Conservation (phyloP, 2,329 filamentous ascomycete genomes). For the Fusarium nisikadoi region DNA sequence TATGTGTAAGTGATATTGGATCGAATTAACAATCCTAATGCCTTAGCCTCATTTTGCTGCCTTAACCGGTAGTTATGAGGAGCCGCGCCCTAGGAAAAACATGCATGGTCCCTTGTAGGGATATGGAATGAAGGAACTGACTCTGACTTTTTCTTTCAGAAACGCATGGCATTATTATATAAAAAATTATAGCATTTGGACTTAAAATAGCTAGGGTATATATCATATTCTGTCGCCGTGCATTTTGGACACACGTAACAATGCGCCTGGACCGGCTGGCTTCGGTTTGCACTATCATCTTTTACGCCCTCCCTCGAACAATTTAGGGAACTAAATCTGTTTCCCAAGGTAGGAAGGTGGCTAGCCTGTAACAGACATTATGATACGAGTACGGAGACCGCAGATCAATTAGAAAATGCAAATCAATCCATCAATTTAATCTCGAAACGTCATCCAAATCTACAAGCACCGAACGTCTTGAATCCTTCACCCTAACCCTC, state of each 20-base stretch:
- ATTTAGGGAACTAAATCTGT: neutral
- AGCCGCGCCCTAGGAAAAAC: neutral
- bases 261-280: neutral
- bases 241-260: neutral
- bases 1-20: neutral
- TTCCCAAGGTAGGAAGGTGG: neutral
- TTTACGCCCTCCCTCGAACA: neutral
- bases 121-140: neutral
- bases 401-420: neutral
- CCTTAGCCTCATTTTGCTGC: conserved; percentile 32
- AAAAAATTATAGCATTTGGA: neutral
- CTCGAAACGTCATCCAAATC: neutral
- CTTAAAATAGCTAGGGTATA: neutral
- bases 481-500: conserved; percentile 1
- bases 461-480: neutral
- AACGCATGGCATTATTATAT: neutral
- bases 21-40: neutral
- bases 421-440: neutral
- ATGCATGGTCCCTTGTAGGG: neutral
- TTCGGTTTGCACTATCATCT: neutral
- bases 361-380: neutral
- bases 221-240: neutral
- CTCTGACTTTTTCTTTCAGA: neutral
- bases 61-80: conserved; percentile 10
- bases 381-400: neutral